phyloP scores from a whole-genome alignment of 2,329 filamentous ascomycete species.

The Pyrenophora tritici-repentis region DNA sequence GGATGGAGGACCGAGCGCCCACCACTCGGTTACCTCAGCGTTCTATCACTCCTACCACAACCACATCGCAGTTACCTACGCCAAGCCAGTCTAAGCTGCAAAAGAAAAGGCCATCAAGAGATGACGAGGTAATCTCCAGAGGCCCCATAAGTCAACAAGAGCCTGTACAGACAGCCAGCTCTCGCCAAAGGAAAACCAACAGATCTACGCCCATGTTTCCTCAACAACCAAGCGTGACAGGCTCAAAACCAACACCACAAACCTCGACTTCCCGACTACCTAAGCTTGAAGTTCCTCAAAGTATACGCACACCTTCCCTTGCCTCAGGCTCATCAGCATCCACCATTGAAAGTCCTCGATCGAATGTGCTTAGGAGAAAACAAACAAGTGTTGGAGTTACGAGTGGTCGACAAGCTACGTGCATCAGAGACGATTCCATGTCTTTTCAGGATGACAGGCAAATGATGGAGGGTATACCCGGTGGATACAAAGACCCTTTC shows the following conservation, averaged over 20 bases:
- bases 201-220: conserved; percentile 29
- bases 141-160: conserved; percentile 25
- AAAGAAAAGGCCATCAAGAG: conserved; percentile 42
- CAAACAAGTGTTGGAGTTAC: conserved; percentile 49
- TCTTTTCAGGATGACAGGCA: conserved; percentile 43
- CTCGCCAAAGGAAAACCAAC: conserved; percentile 30
- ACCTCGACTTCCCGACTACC: conserved; percentile 40
- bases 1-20: conserved; percentile 38
- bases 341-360: conserved; percentile 52
- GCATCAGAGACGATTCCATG: conserved; percentile 39
- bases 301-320: conserved; percentile 53
- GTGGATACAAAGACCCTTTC: conserved; percentile 47
- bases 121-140: conserved; percentile 35
- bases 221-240: conserved; percentile 20
- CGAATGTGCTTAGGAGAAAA: conserved; percentile 52
- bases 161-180: conserved; percentile 22
- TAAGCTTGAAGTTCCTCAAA: conserved; percentile 42
- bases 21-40: conserved; percentile 45
- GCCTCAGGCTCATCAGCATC: conserved; percentile 55
- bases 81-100: conserved; percentile 41
- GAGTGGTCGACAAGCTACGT: conserved; percentile 36
- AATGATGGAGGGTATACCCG: conserved; percentile 32
- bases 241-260: conserved; percentile 31
- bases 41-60: conserved; percentile 42
- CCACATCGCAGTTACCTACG: conserved; percentile 33